Percentiles rank a stretch among this genome's conserved stretches.
Evolutionary conservation across 208 protist species (phyloP).

Genomic region (Kentomonas sorsogonicus): DNA sequence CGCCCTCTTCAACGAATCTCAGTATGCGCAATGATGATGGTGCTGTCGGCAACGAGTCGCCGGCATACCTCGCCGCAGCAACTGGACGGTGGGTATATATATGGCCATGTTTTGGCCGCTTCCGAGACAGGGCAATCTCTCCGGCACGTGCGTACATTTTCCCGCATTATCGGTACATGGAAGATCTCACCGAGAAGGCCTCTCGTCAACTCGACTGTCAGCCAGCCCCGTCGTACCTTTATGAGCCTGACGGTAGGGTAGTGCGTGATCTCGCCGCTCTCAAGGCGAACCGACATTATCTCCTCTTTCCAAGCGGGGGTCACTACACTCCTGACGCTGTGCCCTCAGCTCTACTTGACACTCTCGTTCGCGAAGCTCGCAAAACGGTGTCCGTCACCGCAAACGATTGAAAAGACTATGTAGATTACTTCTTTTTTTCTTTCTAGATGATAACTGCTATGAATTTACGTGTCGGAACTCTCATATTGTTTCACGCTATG

Average conservation of each 20-base stretch:
- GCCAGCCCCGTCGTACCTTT: conserved; percentile 39
- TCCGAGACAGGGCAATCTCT: conserved; percentile 3
- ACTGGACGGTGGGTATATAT: conserved; percentile 53
- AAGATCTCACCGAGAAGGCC: conserved; percentile 40
- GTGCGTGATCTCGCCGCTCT: conserved; percentile 25
- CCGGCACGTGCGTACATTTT: conserved; percentile 26
- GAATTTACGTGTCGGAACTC: too few relatives aligned
- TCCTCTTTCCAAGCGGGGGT: conserved; percentile 45
- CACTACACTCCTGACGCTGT: conserved; percentile 37
- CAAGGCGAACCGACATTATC: conserved; percentile 39
- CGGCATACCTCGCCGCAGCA: too few relatives aligned
- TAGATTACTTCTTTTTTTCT: not conserved
- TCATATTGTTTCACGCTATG: conserved; percentile 4
- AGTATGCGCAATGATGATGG: too few relatives aligned
- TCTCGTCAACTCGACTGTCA: conserved; percentile 28
- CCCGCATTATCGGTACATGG: conserved; percentile 32
- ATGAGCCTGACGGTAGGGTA: conserved; percentile 33
- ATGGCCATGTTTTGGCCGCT: conserved; percentile 52
- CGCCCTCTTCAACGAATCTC: too few relatives aligned
- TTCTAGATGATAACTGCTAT: not conserved
- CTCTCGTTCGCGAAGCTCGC: conserved; percentile 27
- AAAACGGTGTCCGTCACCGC: conserved; percentile 8
- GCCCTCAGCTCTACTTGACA: conserved; percentile 26
- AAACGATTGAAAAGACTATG: too few relatives aligned
- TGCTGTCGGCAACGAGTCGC: too few relatives aligned